Conservation (phyloP, 371 early-diverging fungal genomes). For the Blakeslea trispora region DNA sequence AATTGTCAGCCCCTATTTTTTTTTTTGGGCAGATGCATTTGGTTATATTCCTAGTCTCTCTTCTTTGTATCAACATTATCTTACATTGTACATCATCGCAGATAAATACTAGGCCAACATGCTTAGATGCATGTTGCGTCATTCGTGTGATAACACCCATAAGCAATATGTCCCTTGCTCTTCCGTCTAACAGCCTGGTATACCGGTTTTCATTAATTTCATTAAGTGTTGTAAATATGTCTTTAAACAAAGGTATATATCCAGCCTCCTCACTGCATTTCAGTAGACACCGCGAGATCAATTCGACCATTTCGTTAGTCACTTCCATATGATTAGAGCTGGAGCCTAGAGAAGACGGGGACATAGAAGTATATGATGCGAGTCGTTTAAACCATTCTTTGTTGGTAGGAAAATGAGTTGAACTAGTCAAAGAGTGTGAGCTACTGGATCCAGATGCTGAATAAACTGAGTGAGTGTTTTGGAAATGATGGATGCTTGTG, state of each 20-base stretch:
- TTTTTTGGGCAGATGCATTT: not conserved
- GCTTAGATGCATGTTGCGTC: slow-evolving; percentile 43
- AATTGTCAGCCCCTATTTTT: slow-evolving; percentile 54
- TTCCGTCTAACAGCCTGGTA: slow-evolving; percentile 30
- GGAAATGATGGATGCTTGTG: slow-evolving; percentile 2
- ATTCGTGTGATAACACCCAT: slow-evolving; percentile 48
- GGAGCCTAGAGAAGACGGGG: slow-evolving; percentile 18
- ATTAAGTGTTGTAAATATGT: slow-evolving; percentile 40
- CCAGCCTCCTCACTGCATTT: slow-evolving; percentile 49
- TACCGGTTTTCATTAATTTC: slow-evolving; percentile 46
- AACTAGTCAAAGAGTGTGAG: slow-evolving; percentile 5
- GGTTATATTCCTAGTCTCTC: slow-evolving; percentile 1
- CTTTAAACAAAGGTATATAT: slow-evolving; percentile 46
- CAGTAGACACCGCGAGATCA: slow-evolving; percentile 33
- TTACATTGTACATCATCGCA: slow-evolving; percentile 65
- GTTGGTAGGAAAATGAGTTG: slow-evolving; percentile 16
- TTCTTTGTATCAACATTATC: slow-evolving; percentile 4
- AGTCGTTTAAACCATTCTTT: slow-evolving; percentile 25
- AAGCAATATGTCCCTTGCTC: slow-evolving; percentile 47
- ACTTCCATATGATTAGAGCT: slow-evolving; percentile 14
- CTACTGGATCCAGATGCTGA: not conserved
- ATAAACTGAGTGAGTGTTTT: not conserved
- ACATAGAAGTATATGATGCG: slow-evolving; percentile 19
- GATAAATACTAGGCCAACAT: slow-evolving; percentile 47
- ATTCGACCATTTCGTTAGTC: slow-evolving; percentile 29